Conservation (phyloP, 208 protist species). For the Acanthamoeba sp. region DNA sequence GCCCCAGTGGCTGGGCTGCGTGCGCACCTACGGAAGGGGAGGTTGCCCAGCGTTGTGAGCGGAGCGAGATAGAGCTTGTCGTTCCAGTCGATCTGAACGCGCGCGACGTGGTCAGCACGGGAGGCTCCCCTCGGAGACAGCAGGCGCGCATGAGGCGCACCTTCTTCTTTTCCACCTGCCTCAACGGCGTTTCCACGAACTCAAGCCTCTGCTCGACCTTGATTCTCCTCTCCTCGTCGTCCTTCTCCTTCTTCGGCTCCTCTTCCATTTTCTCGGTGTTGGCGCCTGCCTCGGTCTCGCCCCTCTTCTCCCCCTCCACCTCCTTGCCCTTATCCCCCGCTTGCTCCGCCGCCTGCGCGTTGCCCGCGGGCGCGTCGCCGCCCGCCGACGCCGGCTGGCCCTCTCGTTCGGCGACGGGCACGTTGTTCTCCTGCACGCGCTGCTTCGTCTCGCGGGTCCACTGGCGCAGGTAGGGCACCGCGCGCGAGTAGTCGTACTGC, state of each 20-base stretch:
- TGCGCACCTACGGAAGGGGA: constrained; percentile 94
- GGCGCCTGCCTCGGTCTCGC: not conserved
- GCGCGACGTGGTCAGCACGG: not conserved
- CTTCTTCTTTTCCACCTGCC: constrained; percentile 63
- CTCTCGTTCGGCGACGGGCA: not conserved
- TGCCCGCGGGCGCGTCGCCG: not conserved
- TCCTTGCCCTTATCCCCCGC: not conserved
- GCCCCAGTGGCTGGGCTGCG: not conserved
- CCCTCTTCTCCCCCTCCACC: not conserved
- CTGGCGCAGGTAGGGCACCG: not conserved
- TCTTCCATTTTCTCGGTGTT: not conserved
- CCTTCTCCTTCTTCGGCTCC: too few species aligned
- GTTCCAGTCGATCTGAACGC: constrained; percentile 88
- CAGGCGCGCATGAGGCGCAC: not conserved
- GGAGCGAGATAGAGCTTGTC: constrained; percentile 96
- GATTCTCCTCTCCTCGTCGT: not conserved
- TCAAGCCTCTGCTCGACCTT: constrained; percentile 5
- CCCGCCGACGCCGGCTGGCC: not conserved
- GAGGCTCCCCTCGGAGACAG: not conserved
- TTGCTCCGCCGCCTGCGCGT: not conserved
- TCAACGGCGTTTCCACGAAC: not conserved
- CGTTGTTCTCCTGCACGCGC: constrained; percentile 19
- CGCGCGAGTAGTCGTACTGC: constrained; percentile 4
- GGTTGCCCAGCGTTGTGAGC: constrained; percentile 98
- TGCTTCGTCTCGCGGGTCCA: not conserved